Evolutionary conservation across 1,284 basidiomycete species (phyloP).

Genomic region (Baeospora myosura): DNA sequence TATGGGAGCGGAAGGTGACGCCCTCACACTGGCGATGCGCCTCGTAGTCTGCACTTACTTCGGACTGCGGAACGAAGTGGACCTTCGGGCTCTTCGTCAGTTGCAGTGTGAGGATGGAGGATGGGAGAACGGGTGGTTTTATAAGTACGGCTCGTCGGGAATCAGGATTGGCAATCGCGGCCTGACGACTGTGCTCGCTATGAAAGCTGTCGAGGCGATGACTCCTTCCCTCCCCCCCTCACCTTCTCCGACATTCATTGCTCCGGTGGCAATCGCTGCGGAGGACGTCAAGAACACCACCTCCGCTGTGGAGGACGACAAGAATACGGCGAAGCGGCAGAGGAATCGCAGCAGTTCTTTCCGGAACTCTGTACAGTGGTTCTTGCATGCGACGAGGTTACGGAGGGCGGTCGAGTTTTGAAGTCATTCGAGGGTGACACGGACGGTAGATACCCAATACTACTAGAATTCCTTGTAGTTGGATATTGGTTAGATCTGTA

Average conservation of each 20-base stretch:
- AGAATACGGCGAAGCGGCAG: neutral
- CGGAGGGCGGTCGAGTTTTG: neutral
- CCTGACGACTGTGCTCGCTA: conserved; percentile 31
- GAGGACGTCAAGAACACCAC: neutral
- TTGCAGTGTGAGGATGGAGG: conserved; percentile 33
- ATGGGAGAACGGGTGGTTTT: conserved; percentile 32
- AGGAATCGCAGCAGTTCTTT: neutral
- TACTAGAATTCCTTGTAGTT: too few species aligned
- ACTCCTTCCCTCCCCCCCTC: neutral
- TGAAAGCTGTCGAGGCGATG: conserved; percentile 14
- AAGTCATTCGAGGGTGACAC: neutral
- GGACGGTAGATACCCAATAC: too few species aligned
- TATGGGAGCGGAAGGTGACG: conserved; percentile 42
- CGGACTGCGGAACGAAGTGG: conserved; percentile 22
- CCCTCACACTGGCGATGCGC: conserved; percentile 35
- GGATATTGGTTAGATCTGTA: too few species aligned
- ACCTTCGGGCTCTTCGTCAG: conserved; percentile 23
- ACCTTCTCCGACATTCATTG: neutral
- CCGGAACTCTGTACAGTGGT: neutral
- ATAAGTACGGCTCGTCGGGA: conserved; percentile 31
- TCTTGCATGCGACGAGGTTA: neutral
- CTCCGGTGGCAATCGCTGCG: conserved; percentile 2
- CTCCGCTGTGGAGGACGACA: neutral
- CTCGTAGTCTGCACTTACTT: conserved; percentile 21
- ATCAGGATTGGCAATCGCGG: conserved; percentile 32